These are phyloP conservation scores for Litchi chinensis DNA, from an alignment of 345 rosid species.

Conservation along the genomic window DNA sequence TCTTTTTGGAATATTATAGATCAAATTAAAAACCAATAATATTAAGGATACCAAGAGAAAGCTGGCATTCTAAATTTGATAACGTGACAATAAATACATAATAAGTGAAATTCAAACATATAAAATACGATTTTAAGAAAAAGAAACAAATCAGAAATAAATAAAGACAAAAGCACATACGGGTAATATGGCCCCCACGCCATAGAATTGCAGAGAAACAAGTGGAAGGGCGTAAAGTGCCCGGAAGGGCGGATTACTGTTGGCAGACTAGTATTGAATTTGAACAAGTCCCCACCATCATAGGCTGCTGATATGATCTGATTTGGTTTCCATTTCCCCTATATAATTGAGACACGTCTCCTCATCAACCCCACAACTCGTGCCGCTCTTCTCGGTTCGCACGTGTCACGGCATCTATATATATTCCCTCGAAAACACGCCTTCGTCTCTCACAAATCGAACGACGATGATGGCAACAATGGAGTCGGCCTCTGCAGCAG, in stretches of 20 bases:
- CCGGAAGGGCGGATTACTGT: not conserved
- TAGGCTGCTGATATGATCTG: not conserved
- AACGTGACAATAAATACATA: too few relatives aligned
- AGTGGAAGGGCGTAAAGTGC: not conserved
- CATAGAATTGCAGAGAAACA: not conserved
- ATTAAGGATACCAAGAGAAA: too few relatives aligned
- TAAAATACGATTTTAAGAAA: too few relatives aligned
- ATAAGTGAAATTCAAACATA: too few relatives aligned
- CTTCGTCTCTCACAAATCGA: not conserved
- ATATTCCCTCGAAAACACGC: not conserved
- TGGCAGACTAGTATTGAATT: not conserved
- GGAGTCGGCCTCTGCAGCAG: constrained; percentile 57
- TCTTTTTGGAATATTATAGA: too few relatives aligned
- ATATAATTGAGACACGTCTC: constrained; percentile 23
- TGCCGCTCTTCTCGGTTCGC: constrained; percentile 24
- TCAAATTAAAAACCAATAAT: too few relatives aligned
- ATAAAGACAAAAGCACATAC: too few relatives aligned
- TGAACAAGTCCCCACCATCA: constrained; percentile 15
- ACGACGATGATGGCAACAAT: constrained; percentile 17
- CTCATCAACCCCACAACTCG: constrained; percentile 8
- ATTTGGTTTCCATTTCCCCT: not conserved
- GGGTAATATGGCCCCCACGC: too few relatives aligned
- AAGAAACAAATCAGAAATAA: too few relatives aligned
- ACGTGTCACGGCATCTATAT: constrained; percentile 24
- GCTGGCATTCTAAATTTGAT: too few relatives aligned